These are phyloP conservation scores for Thelephora ganbajun DNA, from an alignment of 768 basidiomycete genomes.

Conservation along the genomic window DNA sequence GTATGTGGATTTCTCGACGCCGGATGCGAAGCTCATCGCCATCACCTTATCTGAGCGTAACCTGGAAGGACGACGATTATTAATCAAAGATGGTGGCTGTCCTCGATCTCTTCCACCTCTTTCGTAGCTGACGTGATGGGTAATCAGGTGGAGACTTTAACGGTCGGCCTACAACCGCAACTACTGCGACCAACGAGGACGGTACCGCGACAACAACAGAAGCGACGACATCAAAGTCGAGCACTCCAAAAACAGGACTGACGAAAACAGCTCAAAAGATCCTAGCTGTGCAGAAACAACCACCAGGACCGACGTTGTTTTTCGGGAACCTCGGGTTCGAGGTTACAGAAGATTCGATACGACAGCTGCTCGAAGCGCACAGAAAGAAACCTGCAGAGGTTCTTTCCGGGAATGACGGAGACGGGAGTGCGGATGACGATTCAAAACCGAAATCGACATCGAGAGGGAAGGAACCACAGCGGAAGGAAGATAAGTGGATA, in stretches of 20 bases:
- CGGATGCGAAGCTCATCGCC: conserved; percentile 60
- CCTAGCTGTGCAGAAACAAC: conserved; percentile 65
- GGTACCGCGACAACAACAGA: conserved; percentile 17
- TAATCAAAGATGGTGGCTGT: conserved; percentile 82
- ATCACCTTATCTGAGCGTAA: conserved; percentile 71
- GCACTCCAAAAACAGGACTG: conserved; percentile 23
- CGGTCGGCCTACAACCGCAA: conserved; percentile 44
- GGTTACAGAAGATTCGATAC: conserved; percentile 65
- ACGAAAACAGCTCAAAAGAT: conserved; percentile 72
- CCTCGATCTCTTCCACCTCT: neutral
- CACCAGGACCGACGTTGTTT: conserved; percentile 77
- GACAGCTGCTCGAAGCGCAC: conserved; percentile 63
- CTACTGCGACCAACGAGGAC: conserved; percentile 16
- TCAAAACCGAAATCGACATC: neutral
- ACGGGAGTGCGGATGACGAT: neutral
- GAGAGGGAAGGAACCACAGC: conserved; percentile 15
- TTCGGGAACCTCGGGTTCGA: conserved; percentile 89
- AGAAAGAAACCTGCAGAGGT: conserved; percentile 11
- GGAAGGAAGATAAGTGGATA: conserved; percentile 34
- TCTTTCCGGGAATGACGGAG: too few species aligned
- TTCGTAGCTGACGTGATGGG: conserved; percentile 1
- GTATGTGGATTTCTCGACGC: conserved; percentile 84
- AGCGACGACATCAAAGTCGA: too few species aligned
- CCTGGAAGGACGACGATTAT: conserved; percentile 71
- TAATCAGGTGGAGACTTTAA: conserved; percentile 55